Evolutionary conservation across 2,329 filamentous ascomycete species (phyloP), one percentile per base, ranked within the genome.

Genomic region (Beauveria brongniartii): DNA sequence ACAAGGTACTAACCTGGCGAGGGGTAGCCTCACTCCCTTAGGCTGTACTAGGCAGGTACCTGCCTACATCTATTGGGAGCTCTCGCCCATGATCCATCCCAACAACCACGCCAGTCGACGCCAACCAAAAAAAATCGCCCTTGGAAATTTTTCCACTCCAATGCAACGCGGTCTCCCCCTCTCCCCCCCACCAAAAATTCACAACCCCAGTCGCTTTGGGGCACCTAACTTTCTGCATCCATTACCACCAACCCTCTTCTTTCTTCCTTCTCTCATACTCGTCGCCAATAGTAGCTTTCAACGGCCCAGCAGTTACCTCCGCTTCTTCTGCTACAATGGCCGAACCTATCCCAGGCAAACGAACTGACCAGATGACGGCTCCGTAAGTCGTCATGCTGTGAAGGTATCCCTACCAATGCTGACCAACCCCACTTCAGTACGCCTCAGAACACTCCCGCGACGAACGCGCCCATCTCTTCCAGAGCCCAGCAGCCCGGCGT

Each of bases 391-490:
- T 65, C 60, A 63, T 52, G 46, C 62, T 56, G 61, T 64, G 62
- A 61, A 60, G 56, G 55, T 60, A 63, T 66, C 64, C 67, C 71
- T 71, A 64, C 72, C 71, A 70, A 73, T 71, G 66, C 72, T 73
- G 70, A 74, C 68, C 74, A 74, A 72, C 72, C 74, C 72, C 71
- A 71, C 69, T 69, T 69, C 76, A 97, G 94, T 71, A 99, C 94
- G 72, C 94, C 94, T 72, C 94, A 99, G 80, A 99, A 99, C 82
- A 99, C 94, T 61, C 94, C 94, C 68, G 89, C 91, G 67, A 92
- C 87, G 78, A 92, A 93, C 80, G 94, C 95, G 68, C 94, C 94
- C 67, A 97, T 99, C 78, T 96, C 92, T 59, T 97, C 93, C 65
- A 93, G 94, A 77, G 94, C 95, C 69, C 92, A 96, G 79, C 91